phyloP scores from a whole-genome alignment of 2,329 filamentous ascomycete species.

The Curvularia verruculosa region DNA sequence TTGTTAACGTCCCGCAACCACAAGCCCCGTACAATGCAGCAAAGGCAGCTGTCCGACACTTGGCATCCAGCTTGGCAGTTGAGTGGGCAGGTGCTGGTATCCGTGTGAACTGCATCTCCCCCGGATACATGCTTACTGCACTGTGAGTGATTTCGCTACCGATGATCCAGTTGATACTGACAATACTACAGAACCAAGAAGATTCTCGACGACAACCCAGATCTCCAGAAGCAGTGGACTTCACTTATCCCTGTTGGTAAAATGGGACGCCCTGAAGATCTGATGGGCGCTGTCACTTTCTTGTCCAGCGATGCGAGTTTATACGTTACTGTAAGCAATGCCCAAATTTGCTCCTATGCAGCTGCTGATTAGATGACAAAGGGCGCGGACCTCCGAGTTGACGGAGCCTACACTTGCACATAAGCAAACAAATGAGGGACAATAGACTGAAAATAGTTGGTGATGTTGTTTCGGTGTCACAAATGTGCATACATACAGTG shows the following conservation, averaged over 20 bases:
- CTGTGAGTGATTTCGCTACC: slow-evolving; percentile 64
- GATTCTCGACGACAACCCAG: slow-evolving; percentile 91
- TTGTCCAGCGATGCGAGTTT: slow-evolving; percentile 74
- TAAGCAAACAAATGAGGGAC: slow-evolving; percentile 39
- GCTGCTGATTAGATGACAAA: slow-evolving; percentile 36
- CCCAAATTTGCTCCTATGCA: background rate
- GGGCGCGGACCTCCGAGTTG: slow-evolving; percentile 79
- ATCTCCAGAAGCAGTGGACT: slow-evolving; percentile 88
- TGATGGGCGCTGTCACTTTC: slow-evolving; percentile 93
- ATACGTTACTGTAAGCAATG: slow-evolving; percentile 45
- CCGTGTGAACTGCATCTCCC: slow-evolving; percentile 92
- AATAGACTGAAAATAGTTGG: background rate
- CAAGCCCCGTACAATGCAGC: slow-evolving; percentile 92
- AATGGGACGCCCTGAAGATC: slow-evolving; percentile 89
- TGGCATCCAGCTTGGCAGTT: slow-evolving; percentile 85
- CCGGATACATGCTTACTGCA: slow-evolving; percentile 95
- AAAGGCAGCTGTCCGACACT: slow-evolving; percentile 89
- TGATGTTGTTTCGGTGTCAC: background rate
- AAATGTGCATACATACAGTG: background rate
- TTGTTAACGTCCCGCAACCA: slow-evolving; percentile 94
- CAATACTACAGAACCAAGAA: slow-evolving; percentile 74
- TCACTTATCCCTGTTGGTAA: slow-evolving; percentile 90
- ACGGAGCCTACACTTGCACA: slow-evolving; percentile 87
- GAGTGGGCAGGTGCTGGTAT: slow-evolving; percentile 91
- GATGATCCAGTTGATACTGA: slow-evolving; percentile 18